phyloP scores from a whole-genome alignment of 2,329 filamentous ascomycete genomes.

The Ophiostoma quercus region DNA sequence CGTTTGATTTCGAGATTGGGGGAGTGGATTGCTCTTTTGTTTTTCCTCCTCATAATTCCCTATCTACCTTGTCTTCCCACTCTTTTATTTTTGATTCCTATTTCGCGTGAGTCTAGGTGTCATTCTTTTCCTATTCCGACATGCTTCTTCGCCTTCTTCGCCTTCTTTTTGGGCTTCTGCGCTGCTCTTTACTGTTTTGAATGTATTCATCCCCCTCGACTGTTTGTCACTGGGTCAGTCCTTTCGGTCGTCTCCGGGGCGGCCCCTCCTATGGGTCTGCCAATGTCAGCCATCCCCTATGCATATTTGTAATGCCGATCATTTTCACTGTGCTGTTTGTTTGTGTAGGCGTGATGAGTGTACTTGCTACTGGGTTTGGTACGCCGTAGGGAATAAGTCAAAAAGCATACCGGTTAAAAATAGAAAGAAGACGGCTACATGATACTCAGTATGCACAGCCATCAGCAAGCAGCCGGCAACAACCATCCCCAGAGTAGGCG shows the following conservation, averaged over 20 bases:
- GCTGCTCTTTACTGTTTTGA: background rate
- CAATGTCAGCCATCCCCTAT: constrained; percentile 5
- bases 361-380: background rate
- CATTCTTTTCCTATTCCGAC: background rate
- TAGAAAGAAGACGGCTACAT: background rate
- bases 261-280: background rate
- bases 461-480: background rate
- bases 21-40: background rate
- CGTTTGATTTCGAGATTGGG: constrained; percentile 23
- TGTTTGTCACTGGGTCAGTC: constrained; percentile 6
- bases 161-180: constrained; percentile 7
- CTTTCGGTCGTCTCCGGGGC: constrained; percentile 9
- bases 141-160: background rate
- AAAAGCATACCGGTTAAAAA: constrained; percentile 1
- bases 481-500: background rate
- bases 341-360: background rate
- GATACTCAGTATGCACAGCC: background rate
- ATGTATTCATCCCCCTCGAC: background rate
- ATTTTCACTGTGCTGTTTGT: background rate
- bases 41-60: background rate
- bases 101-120: background rate
- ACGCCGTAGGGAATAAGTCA: background rate
- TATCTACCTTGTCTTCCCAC: background rate
- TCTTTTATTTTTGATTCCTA: background rate
- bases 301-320: background rate